Base-by-base conservation (phyloP, 805 yeast genomes). In the Yarrowia keelungensis region DNA sequence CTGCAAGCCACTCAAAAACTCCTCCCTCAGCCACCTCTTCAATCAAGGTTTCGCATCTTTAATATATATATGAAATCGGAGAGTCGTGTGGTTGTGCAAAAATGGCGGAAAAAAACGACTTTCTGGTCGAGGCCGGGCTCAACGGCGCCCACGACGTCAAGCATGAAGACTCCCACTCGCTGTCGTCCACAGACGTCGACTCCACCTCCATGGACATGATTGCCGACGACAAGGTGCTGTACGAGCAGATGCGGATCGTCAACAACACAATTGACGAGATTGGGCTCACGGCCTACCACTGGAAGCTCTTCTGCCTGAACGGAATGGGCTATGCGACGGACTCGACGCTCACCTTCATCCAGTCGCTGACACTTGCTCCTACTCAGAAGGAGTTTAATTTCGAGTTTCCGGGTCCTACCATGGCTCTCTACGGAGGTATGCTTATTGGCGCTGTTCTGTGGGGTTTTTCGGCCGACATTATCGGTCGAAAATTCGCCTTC, bases 241-340 rank as follows among this genome's bases (percentile, higher is more conserved):
- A 65, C 14, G 68, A 42, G 8, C 59, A 65, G 61, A 65, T 65
- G 68, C 59, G 50, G 53, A 74, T 85, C 10, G 77, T 85, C 62
- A 85, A 85, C 74, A 76, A 84, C 69, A 87, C 89, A 16, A 79
- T 86, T 69, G 88, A 86, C 73, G 87, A 86, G 72, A 84, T 86
- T 67, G 89, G 89, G 0, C 84, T 86, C 76, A 86, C 89, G 1
- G 81, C 84, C 80, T 84, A 82, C 71, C 88, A 85, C 70, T 77
- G 80, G 68, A 80, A 83, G 73, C 75, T 84, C 12, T 85, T 85
- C 73, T 79, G 80, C 70, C 74, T 85, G 22, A 85, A 85, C 38
- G 89, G 88, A 9, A 81, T 83, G 77, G 89, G 89, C 38, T 86
- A 85, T 70, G 81, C 84, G 5, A 85, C 82, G 14, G 87, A 86